Percentiles rank a stretch among this genome's conserved stretches.
phyloP scores from a whole-genome alignment of 2,329 filamentous ascomycete genomes.

The Leptodontidium sp. region DNA sequence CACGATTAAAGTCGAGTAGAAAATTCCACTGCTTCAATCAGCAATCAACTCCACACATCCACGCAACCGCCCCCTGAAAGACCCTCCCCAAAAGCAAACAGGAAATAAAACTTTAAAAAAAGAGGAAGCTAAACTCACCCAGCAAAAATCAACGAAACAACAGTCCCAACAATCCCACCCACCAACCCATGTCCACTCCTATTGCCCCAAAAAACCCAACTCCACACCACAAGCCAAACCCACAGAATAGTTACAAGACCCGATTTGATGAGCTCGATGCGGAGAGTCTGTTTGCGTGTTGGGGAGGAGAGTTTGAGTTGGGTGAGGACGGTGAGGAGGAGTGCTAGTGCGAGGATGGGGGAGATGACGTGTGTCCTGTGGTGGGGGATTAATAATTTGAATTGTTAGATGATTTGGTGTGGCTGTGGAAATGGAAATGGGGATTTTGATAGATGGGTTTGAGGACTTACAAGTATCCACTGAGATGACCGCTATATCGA shows the following conservation, averaged over 20 bases:
- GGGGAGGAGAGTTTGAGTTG: conserved; percentile 16
- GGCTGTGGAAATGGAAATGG: no score
- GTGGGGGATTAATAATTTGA: no score
- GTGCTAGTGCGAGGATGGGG: conserved; percentile 9
- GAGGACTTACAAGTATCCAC: neutral
- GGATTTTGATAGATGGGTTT: neutral
- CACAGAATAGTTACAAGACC: conserved; percentile 5
- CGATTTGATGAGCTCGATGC: conserved; percentile 11
- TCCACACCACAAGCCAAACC: conserved; percentile 5
- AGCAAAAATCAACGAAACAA: neutral
- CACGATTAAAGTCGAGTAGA: conserved; percentile 16
- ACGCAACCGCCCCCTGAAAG: neutral
- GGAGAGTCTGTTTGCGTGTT: conserved; percentile 16
- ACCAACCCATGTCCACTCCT: neutral
- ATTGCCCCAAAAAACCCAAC: conserved; percentile 1
- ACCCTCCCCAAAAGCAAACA: neutral
- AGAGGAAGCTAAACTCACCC: neutral
- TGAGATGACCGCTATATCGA: neutral
- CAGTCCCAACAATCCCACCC: conserved; percentile 1
- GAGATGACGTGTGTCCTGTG: neutral
- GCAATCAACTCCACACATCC: neutral
- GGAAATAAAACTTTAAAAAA: neutral
- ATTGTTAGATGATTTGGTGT: neutral
- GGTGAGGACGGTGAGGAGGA: conserved; percentile 12
- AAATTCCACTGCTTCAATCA: neutral